Evolutionary conservation across 805 yeast genomes (phyloP), one percentile per base, ranked within the genome.

Genomic region (Pichia thaimueangensis): DNA sequence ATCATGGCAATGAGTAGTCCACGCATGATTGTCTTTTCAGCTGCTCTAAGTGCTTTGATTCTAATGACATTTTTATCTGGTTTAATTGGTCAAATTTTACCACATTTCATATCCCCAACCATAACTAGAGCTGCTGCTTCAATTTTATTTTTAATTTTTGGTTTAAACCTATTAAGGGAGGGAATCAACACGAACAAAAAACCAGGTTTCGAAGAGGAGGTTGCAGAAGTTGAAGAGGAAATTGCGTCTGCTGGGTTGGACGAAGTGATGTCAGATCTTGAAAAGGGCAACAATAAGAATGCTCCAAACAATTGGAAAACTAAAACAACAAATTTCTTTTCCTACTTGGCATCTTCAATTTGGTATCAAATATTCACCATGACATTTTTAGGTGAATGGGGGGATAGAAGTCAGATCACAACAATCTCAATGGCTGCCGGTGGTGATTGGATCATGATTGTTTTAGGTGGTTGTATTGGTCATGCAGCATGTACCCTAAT

Each of bases 341-440:
- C 79, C 3, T 74, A 78, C 43, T 64, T 87, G 5, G 67, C 89
- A 42, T 83, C 95, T 3, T 97, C 98, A 4, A 67, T 80, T 9
- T 93, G 95, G 89, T 81, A 88, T 51, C 96, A 91, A 68, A 91
- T 91, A 5, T 93, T 93, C 58, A 78, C 79, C 41, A 91, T 93
- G 97, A 86, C 96, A 5, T 93, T 93, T 62, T 68, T 93, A 37
- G 98, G 96, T 47, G 99, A 93, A 68, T 88, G 97, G 95, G 99
- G 99, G 39, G 99, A 93, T 64, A 80, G 98, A 56, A 88, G 97
- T 11, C 99, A 93, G 67, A 87, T 93, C 43, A 96, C 97, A 34
- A 93, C 97, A 27, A 89, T 93, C 55, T 97, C 97, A 31, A 84
- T 93, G 94, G 97, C 97, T 41, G 96, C 98, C 1, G 96, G 96